phyloP scores from a whole-genome alignment of 2,329 filamentous ascomycete genomes.

The Penicillium crustosum region DNA sequence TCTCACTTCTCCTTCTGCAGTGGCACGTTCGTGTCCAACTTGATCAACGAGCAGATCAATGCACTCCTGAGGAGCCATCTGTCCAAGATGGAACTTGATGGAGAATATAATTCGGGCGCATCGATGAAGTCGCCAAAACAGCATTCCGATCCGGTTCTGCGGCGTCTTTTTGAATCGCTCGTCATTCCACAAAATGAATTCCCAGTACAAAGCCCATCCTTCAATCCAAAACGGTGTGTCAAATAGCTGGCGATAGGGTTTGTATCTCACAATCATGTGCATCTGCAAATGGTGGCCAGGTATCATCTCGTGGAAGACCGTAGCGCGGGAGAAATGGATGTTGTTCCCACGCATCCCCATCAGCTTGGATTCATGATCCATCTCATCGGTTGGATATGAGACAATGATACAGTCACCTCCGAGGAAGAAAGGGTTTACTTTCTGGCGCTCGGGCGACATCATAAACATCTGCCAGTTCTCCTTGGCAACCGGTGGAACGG shows the following conservation, averaged over 20 bases:
- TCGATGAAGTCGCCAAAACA: constrained; percentile 65
- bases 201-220: constrained; percentile 62
- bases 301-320: constrained; percentile 63
- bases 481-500: constrained; percentile 54
- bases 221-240: constrained; percentile 60
- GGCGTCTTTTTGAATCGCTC: constrained; percentile 53
- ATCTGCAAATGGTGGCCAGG: constrained; percentile 51
- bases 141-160: constrained; percentile 56
- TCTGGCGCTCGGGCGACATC: constrained; percentile 56
- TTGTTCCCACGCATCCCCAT: constrained; percentile 60
- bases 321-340: constrained; percentile 57
- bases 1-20: constrained; percentile 61
- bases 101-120: constrained; percentile 59
- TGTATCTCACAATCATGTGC: constrained; percentile 49
- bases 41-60: constrained; percentile 57
- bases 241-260: constrained; percentile 55
- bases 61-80: constrained; percentile 55
- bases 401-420: constrained; percentile 57
- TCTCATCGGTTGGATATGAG: constrained; percentile 44
- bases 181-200: constrained; percentile 58
- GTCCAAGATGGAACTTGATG: constrained; percentile 57
- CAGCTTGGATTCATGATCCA: constrained; percentile 51
- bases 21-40: constrained; percentile 60
- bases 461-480: constrained; percentile 58
- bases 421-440: constrained; percentile 60